These are phyloP conservation scores for Talaromyces atroroseus DNA, from an alignment of 2,329 filamentous ascomycete genomes.

Conservation along the genomic window DNA sequence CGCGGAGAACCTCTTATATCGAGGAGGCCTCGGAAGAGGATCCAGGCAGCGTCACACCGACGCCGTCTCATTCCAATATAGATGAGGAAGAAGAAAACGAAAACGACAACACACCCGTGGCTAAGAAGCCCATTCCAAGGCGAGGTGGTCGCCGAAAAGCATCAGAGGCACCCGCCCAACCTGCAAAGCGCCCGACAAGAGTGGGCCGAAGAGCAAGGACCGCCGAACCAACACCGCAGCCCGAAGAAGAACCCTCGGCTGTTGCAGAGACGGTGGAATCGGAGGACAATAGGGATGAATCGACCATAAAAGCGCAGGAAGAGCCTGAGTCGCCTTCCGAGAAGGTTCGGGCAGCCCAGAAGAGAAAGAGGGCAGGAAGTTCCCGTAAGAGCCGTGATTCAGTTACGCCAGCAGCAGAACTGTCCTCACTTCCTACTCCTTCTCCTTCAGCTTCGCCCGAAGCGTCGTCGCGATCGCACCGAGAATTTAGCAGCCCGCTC, in stretches of 20 bases:
- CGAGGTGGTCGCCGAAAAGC: slow-evolving; percentile 54
- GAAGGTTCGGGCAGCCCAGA: slow-evolving; percentile 53
- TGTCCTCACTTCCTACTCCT: slow-evolving; percentile 43
- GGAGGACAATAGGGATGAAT: slow-evolving; percentile 19
- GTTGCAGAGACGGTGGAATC: slow-evolving; percentile 39
- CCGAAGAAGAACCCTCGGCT: slow-evolving; percentile 51
- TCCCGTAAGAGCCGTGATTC: slow-evolving; percentile 39
- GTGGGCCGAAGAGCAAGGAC: slow-evolving; percentile 6
- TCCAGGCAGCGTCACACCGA: slow-evolving; percentile 44
- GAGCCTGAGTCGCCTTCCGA: slow-evolving; percentile 52
- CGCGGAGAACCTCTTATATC: slow-evolving; percentile 67
- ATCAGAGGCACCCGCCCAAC: slow-evolving; percentile 44
- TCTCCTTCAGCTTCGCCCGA: slow-evolving; percentile 54
- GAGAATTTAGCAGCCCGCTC: slow-evolving; percentile 45
- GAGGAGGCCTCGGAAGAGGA: slow-evolving; percentile 72
- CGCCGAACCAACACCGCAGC: slow-evolving; percentile 5
- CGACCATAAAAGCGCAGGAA: slow-evolving; percentile 33
- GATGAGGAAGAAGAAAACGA: slow-evolving; percentile 63
- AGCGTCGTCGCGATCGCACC: slow-evolving; percentile 36
- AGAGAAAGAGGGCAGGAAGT: slow-evolving; percentile 58
- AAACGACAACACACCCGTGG: slow-evolving; percentile 62
- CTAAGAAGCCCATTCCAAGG: slow-evolving; percentile 52
- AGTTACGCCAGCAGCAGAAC: slow-evolving; percentile 33
- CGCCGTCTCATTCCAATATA: slow-evolving; percentile 41
- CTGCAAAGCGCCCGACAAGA: slow-evolving; percentile 8